Percentiles rank a stretch among this genome's conserved stretches.
Conservation (phyloP, 768 basidiomycete species). For the Psilocybe cyanescens region DNA sequence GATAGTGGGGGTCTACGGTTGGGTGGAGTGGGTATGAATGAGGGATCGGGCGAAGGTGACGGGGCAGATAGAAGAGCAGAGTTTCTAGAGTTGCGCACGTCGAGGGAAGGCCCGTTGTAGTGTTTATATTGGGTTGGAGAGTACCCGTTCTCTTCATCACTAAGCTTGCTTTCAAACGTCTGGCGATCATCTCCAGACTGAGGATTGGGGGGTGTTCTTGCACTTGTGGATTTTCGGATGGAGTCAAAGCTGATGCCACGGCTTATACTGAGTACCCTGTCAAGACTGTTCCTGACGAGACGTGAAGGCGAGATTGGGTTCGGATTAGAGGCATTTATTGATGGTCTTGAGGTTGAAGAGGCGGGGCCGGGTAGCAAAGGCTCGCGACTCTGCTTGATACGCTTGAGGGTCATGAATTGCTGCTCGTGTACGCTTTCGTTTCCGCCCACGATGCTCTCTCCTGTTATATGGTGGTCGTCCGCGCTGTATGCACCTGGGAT, state of each 20-base stretch:
- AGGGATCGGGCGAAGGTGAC: conserved; percentile 38
- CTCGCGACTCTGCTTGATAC: conserved; percentile 70
- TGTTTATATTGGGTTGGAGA: conserved; percentile 26
- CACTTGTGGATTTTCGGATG: conserved; percentile 34
- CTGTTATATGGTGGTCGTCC: conserved; percentile 33
- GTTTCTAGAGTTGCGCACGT: conserved; percentile 23
- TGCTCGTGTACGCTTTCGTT: conserved; percentile 23
- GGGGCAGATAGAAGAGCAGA: conserved; percentile 27
- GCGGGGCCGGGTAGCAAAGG: conserved; percentile 63
- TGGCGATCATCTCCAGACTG: conserved; percentile 21
- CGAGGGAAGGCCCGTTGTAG: conserved; percentile 16
- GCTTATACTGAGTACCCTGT: conserved; percentile 58
- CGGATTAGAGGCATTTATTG: conserved; percentile 27
- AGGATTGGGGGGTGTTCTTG: conserved; percentile 19
- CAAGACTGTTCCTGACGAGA: conserved; percentile 60
- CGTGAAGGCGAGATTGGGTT: conserved; percentile 30
- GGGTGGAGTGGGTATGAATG: conserved; percentile 35
- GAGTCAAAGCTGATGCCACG: conserved; percentile 59
- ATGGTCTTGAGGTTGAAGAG: conserved; percentile 28
- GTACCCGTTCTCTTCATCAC: conserved; percentile 38
- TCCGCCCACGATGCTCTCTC: conserved; percentile 14
- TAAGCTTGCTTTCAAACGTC: conserved; percentile 34
- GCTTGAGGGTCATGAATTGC: conserved; percentile 39
- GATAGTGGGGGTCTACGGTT: conserved; percentile 33
- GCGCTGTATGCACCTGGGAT: conserved; percentile 44